These are phyloP conservation scores for Allium fistulosum DNA, from an alignment of 106 monocot species.

Conservation along the genomic window DNA sequence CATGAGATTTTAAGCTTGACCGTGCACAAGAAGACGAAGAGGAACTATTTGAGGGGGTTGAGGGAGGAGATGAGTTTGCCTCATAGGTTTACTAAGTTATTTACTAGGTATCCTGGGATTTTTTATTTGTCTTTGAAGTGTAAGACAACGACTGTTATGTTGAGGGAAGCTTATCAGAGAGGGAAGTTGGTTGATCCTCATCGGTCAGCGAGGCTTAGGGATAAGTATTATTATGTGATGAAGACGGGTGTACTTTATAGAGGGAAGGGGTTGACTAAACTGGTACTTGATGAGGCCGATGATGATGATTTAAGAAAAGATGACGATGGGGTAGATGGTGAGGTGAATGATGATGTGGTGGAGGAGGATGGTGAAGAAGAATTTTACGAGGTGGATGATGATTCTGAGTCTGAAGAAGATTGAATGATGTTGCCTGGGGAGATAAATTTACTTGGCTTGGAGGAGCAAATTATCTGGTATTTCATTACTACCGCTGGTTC, in stretches of 20 bases:
- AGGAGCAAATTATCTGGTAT: no score
- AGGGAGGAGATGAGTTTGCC: constrained; percentile 76
- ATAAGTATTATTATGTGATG: constrained; percentile 85
- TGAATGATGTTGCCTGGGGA: not conserved
- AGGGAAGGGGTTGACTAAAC: constrained; percentile 47
- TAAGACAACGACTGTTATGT: constrained; percentile 86
- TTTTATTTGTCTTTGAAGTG: constrained; percentile 96
- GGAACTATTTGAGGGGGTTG: constrained; percentile 72
- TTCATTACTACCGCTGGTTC: no score
- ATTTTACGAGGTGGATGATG: constrained; percentile 42
- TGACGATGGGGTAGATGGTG: not conserved
- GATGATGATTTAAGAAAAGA: constrained; percentile 11
- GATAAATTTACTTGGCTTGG: no score
- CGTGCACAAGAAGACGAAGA: constrained; percentile 82
- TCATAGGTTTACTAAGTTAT: constrained; percentile 73
- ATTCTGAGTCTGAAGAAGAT: constrained; percentile 20
- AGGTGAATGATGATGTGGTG: not conserved
- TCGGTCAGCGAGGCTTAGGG: constrained; percentile 51
- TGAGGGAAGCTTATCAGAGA: constrained; percentile 77
- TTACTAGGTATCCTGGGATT: constrained; percentile 89
- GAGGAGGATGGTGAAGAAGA: constrained; percentile 30
- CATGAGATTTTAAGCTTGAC: constrained; percentile 86
- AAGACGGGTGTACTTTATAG: constrained; percentile 70
- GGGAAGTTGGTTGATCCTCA: constrained; percentile 84
- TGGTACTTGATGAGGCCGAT: constrained; percentile 35